Percentiles rank a stretch among this genome's conserved stretches.
These are phyloP conservation scores for Ceratopteris richardii DNA, from an alignment of 75 land plant species.

Conservation along the genomic window DNA sequence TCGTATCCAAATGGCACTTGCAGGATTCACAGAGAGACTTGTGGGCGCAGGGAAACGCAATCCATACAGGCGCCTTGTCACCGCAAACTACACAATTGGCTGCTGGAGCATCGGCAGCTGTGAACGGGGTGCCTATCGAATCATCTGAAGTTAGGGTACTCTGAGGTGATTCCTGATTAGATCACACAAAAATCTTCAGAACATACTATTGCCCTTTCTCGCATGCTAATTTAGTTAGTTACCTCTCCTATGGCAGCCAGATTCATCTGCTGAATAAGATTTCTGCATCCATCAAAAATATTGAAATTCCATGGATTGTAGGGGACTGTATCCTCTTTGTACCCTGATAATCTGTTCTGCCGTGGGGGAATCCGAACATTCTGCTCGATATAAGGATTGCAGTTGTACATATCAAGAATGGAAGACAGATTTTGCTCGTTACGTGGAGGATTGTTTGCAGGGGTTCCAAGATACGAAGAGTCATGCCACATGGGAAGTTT, in stretches of 20 bases:
- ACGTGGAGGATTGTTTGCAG: not conserved
- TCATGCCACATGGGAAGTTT: not conserved
- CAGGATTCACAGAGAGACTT: constrained; percentile 15
- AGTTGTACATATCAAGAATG: not conserved
- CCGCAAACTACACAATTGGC: constrained; percentile 15
- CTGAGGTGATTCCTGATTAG: constrained; percentile 14
- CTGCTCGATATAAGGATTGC: not conserved
- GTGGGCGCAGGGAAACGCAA: constrained; percentile 26
- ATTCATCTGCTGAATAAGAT: constrained; percentile 2
- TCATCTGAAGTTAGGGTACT: constrained; percentile 11
- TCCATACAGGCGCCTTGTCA: constrained; percentile 19
- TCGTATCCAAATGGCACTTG: constrained; percentile 16
- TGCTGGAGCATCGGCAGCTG: constrained; percentile 7
- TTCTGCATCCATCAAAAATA: not conserved
- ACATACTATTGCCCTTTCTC: too few relatives aligned
- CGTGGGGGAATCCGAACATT: not conserved
- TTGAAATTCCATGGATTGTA: constrained; percentile 1
- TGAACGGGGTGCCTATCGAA: not conserved
- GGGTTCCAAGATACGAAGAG: not conserved
- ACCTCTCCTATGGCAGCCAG: not conserved
- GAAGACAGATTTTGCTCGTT: not conserved
- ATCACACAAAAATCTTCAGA: too few relatives aligned
- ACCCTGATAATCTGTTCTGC: not conserved
- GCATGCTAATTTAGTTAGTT: not conserved
- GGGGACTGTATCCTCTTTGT: not conserved